Evolutionary conservation across 768 basidiomycete genomes (phyloP).

Genomic region (Hysterangium stoloniferum): DNA sequence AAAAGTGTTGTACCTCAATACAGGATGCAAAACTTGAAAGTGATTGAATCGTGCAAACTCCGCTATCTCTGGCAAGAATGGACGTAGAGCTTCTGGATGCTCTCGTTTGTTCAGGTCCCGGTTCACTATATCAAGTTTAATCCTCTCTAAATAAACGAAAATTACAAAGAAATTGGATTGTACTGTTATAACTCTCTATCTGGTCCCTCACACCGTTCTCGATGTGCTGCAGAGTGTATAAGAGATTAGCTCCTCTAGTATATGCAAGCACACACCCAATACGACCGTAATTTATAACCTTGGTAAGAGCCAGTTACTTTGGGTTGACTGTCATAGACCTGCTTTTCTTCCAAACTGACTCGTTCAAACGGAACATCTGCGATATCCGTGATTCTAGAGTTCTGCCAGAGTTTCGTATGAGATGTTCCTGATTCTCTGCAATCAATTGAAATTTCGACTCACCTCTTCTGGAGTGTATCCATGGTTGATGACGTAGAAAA

Average conservation of each 20-base stretch:
- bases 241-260: no score
- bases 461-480: conserved; percentile 37
- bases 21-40: conserved; percentile 36
- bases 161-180: conserved; percentile 13
- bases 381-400: conserved; percentile 40
- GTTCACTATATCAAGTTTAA: no score
- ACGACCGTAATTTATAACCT: conserved; percentile 47
- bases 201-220: conserved; percentile 36
- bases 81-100: conserved; percentile 44
- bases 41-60: conserved; percentile 45
- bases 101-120: conserved; percentile 36
- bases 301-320: conserved; percentile 42
- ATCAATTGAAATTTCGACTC: not conserved
- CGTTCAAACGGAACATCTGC: conserved; percentile 36
- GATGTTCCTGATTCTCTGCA: no score
- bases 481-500: conserved; percentile 45
- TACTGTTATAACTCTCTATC: conserved; percentile 38
- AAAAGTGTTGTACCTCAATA: not conserved
- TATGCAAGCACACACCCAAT: conserved; percentile 41
- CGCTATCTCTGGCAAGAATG: conserved; percentile 46
- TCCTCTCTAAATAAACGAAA: not conserved
- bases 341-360: conserved; percentile 36
- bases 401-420: conserved; percentile 20
- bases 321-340: conserved; percentile 30
- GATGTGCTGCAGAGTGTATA: no score